Evolutionary conservation across 139 green algal species (phyloP), one percentile per base, ranked within the genome.

Genomic region (Chloropicon primus): DNA sequence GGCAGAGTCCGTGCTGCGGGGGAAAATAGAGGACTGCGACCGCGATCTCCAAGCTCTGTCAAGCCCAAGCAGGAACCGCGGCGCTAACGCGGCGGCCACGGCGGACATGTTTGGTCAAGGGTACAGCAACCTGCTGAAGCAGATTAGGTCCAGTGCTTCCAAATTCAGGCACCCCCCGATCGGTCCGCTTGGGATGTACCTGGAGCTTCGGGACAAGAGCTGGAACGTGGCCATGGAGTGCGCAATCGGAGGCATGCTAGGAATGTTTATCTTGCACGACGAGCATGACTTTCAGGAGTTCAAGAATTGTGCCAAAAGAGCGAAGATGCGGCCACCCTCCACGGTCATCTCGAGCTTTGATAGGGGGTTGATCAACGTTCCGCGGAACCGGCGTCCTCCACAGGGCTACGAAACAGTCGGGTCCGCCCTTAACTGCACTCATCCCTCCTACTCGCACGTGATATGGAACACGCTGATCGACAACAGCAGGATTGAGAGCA

Each of bases 391-490:
- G 41, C 41, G 5, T 5, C 41, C 41, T 62, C 41, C 41, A 17
- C 41, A 62, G 41, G 10, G 41, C 10, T 62, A 62, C 41, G 41
- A 5, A 17, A 62, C 41, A 62, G 41, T 62, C 10, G 10, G 17
- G 41, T n/a, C 5, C 25, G 72, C 21, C 24, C 72, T 75, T 5
- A 75, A 17, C 5, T 75, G 72, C 25, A 75, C 5, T 17, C 72
- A 75, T 17, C 72, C 72, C 5, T 22, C 72, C 10, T 17, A 62
- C 41, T 62, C 41, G 5, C 41, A 62, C 41, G 41, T 62, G 5
- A 17, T 75, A 17, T 28, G 26, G 26, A 75, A 75, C 72, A 75
- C 25, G 5, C 72, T 75, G 72, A 28, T 75, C 25, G 72, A 75
- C 72, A 5, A 75, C 5, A 17, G 26, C 5, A 75, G 72, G 25